Conservation (phyloP, 2,329 filamentous ascomycete genomes). For the Colletotrichum filicis region DNA sequence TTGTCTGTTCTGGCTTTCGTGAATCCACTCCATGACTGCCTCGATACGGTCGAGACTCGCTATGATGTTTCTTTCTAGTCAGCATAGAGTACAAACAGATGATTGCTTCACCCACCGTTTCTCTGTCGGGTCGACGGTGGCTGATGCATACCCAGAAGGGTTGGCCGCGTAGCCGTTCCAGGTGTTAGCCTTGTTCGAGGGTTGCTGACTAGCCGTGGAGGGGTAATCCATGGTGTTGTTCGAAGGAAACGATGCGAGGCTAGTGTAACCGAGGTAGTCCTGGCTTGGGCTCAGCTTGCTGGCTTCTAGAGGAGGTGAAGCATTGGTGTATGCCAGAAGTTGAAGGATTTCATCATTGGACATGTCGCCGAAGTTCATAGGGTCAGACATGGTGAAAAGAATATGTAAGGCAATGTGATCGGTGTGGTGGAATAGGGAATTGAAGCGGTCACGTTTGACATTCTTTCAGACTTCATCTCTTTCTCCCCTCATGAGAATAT, state of each 20-base stretch:
- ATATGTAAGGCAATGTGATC: background rate
- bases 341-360: background rate
- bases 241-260: background rate
- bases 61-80: slow-evolving; percentile 1
- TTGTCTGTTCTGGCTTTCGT: slow-evolving; percentile 1
- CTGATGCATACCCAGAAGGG: background rate
- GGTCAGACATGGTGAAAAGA: background rate
- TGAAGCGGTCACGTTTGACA: no score
- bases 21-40: slow-evolving; percentile 1
- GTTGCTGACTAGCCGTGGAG: background rate
- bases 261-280: background rate
- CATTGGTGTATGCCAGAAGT: background rate
- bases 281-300: background rate
- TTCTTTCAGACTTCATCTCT: no score
- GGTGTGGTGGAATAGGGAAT: background rate
- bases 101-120: background rate
- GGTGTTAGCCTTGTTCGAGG: background rate
- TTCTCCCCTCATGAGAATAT: no score
- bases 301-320: background rate
- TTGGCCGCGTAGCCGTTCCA: background rate
- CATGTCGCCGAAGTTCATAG: background rate
- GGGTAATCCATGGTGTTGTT: background rate
- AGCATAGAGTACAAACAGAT: background rate
- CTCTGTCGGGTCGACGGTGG: background rate
- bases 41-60: background rate